Evolutionary conservation across 164 flowering plant genomes (phyloP).

Genomic region (Tinospora cordifolia): DNA sequence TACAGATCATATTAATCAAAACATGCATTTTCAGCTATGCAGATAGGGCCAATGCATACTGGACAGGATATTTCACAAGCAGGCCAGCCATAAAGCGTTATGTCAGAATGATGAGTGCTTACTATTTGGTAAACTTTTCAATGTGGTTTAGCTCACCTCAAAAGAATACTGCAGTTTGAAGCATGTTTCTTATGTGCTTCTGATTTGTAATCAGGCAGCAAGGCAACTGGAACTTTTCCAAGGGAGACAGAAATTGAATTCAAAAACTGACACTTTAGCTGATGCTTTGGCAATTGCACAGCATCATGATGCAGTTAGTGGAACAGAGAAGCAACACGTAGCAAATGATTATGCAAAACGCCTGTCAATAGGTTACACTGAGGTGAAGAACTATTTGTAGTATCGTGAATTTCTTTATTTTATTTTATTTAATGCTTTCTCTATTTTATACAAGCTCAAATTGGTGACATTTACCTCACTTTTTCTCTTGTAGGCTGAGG

Average conservation of each 20-base stretch:
- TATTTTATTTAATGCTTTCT: neutral
- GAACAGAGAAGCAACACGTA: conserved; percentile 90
- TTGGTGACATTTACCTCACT: neutral
- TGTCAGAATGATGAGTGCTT: conserved; percentile 81
- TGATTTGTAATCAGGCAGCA: conserved; percentile 55
- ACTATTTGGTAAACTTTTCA: conserved; percentile 55
- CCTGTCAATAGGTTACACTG: conserved; percentile 59
- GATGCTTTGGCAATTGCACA: conserved; percentile 96
- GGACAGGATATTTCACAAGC: conserved; percentile 96
- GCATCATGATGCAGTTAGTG: conserved; percentile 97
- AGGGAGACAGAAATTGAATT: conserved; percentile 56
- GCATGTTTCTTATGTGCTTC: conserved; percentile 5
- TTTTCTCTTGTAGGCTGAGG: conserved; percentile 51
- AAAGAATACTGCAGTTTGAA: neutral
- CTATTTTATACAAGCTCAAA: neutral
- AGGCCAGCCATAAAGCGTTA: conserved; percentile 80
- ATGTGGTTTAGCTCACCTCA: neutral
- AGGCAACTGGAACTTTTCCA: conserved; percentile 72
- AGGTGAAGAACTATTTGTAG: conserved; percentile 35
- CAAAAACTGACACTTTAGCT: conserved; percentile 63
- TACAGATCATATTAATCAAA: conserved; percentile 3
- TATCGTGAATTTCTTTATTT: neutral
- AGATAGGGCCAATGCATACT: conserved; percentile 76
- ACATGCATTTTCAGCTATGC: conserved; percentile 60
- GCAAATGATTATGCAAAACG: conserved; percentile 89